Percentiles rank a stretch among this genome's conserved stretches.
phyloP scores from a whole-genome alignment of 2,329 filamentous ascomycete species.

The Tympanopsis confertula region DNA sequence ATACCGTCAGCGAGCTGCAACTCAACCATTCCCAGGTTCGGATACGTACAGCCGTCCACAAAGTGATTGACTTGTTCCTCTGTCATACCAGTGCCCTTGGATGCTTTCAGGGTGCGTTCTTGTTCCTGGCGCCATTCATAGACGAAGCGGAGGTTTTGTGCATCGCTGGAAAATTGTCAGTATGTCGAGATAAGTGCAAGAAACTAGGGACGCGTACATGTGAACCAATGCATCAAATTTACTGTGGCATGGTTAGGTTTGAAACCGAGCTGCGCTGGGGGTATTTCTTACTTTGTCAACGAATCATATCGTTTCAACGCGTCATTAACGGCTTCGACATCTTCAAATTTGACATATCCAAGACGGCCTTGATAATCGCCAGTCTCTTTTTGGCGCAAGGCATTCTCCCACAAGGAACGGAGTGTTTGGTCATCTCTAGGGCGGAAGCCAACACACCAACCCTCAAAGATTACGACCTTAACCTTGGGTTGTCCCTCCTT shows the following conservation, averaged over 20 bases:
- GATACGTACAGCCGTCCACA: constrained; percentile 35
- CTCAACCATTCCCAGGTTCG: not conserved
- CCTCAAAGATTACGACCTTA: constrained; percentile 69
- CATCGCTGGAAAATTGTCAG: constrained; percentile 29
- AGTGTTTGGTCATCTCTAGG: constrained; percentile 39
- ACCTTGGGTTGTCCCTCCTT: constrained; percentile 32
- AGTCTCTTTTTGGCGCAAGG: constrained; percentile 32
- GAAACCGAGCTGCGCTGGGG: not conserved
- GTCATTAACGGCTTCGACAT: constrained; percentile 38
- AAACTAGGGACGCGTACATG: constrained; percentile 13
- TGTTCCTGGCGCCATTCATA: constrained; percentile 79
- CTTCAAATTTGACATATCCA: constrained; percentile 19
- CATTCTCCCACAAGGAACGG: constrained; percentile 36
- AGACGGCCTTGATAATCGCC: constrained; percentile 2
- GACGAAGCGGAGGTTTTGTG: constrained; percentile 62
- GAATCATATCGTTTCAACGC: constrained; percentile 32
- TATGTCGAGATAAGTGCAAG: constrained; percentile 5
- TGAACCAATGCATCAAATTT: constrained; percentile 41
- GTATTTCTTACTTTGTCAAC: constrained; percentile 11
- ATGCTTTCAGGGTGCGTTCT: constrained; percentile 56
- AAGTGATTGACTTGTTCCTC: constrained; percentile 69
- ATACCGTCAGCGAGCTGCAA: not conserved
- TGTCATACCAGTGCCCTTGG: constrained; percentile 68
- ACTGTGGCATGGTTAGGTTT: not conserved
- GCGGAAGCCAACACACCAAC: constrained; percentile 83